A percentile compares a stretch with the other conserved stretches of the same genome.
Evolutionary conservation across 2,329 filamentous ascomycete species (phyloP).

Genomic region (Aspergillus novoparasiticus): DNA sequence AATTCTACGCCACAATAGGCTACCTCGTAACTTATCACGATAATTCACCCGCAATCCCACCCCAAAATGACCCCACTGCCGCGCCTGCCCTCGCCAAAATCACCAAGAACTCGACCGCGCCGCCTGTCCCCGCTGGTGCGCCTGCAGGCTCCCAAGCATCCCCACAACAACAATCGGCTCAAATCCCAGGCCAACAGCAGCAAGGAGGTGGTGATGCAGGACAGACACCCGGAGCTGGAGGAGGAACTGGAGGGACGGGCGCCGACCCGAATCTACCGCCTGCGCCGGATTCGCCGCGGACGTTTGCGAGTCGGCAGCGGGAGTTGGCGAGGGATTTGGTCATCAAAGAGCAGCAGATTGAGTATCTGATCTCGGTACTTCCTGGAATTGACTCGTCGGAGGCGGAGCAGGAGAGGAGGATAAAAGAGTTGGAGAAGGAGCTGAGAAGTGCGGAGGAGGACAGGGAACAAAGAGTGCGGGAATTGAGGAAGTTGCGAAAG

Average conservation of each 20-base stretch:
- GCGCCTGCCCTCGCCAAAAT: conserved; percentile 45
- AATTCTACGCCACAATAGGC: conserved; percentile 54
- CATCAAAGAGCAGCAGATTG: conserved; percentile 55
- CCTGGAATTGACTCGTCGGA: conserved; percentile 50
- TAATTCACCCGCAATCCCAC: conserved; percentile 41
- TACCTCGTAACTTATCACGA: conserved; percentile 52
- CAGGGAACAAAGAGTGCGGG: conserved; percentile 43
- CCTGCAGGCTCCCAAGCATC: conserved; percentile 23
- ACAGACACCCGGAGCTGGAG: conserved; percentile 16
- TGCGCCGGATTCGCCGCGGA: conserved; percentile 43
- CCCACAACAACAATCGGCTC: conserved; percentile 19
- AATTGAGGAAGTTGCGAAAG: conserved; percentile 44
- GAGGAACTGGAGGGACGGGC: conserved; percentile 29
- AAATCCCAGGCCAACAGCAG: conserved; percentile 14
- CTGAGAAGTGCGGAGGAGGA: conserved; percentile 48
- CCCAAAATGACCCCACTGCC: conserved; percentile 32
- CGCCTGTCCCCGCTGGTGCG: conserved; percentile 35
- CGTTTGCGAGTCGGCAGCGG: conserved; percentile 47
- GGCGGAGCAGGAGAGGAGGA: conserved; percentile 47
- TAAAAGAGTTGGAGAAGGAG: conserved; percentile 46
- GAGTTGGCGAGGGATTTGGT: conserved; percentile 53
- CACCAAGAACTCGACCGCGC: conserved; percentile 41
- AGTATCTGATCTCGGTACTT: conserved; percentile 49
- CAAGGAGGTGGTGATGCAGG: conserved; percentile 13
- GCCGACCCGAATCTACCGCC: conserved; percentile 36